Evolutionary conservation across 169 alveolate species (phyloP).

Genomic region (Babesia sp.): DNA sequence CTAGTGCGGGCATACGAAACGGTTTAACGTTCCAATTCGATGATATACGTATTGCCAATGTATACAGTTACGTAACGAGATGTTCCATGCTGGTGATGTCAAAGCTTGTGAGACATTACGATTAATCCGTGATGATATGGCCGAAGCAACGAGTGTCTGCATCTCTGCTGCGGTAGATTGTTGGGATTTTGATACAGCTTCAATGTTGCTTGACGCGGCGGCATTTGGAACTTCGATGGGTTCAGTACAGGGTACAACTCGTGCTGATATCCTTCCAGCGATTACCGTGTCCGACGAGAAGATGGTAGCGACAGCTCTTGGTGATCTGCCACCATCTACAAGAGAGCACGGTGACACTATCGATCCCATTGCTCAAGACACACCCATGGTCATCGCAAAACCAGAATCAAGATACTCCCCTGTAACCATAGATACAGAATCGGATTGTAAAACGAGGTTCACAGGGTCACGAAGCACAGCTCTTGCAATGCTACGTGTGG

Average conservation of each 20-base stretch:
- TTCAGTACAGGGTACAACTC: not conserved
- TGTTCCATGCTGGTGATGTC: constrained; percentile 73
- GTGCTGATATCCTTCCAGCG: not conserved
- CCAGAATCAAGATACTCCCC: too few relatives aligned
- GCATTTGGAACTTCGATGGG: constrained; percentile 63
- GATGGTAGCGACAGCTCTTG: not conserved
- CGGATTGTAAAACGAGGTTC: not conserved
- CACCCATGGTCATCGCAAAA: not conserved
- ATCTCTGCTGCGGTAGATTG: constrained; percentile 75
- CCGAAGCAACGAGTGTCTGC: constrained; percentile 75
- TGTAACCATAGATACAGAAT: too few relatives aligned
- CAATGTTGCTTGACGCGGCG: constrained; percentile 62
- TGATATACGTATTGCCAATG: too few relatives aligned
- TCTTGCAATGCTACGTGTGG: constrained; percentile 18
- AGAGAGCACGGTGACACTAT: not conserved
- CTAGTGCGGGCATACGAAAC: constrained; percentile 80
- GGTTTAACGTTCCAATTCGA: constrained; percentile 84
- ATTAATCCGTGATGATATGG: constrained; percentile 72
- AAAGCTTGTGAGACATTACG: constrained; percentile 78
- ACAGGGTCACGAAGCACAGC: not conserved
- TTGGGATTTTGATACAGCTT: constrained; percentile 66
- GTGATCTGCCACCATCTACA: not conserved
- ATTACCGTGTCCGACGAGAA: not conserved
- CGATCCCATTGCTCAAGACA: not conserved
- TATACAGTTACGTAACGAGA: too few relatives aligned